These are phyloP conservation scores for Fusarium lyarnte DNA, from an alignment of 2,329 filamentous ascomycete species.

Conservation along the genomic window DNA sequence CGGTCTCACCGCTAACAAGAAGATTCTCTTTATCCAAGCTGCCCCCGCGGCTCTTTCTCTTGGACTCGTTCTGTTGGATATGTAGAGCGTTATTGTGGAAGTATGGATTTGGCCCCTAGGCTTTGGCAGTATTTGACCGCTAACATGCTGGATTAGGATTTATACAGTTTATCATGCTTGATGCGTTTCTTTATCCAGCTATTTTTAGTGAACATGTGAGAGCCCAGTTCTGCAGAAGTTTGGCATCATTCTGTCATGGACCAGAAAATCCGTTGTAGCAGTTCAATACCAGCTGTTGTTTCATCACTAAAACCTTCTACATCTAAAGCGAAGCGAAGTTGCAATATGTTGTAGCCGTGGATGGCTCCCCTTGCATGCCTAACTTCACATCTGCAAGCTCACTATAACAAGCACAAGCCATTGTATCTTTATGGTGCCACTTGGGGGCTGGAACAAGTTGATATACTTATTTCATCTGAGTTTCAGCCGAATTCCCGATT, in stretches of 20 bases:
- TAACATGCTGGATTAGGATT: background rate
- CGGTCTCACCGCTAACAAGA: slow-evolving; percentile 51
- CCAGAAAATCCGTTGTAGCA: background rate
- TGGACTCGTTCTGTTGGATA: slow-evolving; percentile 41
- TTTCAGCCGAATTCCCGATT: background rate
- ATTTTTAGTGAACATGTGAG: background rate
- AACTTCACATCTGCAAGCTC: background rate
- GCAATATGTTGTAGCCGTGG: background rate
- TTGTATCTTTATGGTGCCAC: background rate
- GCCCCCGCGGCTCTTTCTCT: slow-evolving; percentile 45
- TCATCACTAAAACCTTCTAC: too few species aligned
- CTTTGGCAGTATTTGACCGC: background rate
- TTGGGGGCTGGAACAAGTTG: background rate
- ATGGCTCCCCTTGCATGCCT: background rate
- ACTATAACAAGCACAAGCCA: background rate
- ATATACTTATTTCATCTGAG: background rate
- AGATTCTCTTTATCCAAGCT: slow-evolving; percentile 57
- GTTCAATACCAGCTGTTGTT: background rate
- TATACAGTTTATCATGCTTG: background rate
- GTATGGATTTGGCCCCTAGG: background rate
- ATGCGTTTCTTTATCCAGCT: background rate
- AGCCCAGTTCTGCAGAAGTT: fast-evolving
- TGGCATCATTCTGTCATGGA: background rate
- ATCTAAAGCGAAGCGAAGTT: background rate
- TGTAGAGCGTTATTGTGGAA: background rate